phyloP scores from a whole-genome alignment of 768 basidiomycete genomes.

The Rhizopogon vinicolor region DNA sequence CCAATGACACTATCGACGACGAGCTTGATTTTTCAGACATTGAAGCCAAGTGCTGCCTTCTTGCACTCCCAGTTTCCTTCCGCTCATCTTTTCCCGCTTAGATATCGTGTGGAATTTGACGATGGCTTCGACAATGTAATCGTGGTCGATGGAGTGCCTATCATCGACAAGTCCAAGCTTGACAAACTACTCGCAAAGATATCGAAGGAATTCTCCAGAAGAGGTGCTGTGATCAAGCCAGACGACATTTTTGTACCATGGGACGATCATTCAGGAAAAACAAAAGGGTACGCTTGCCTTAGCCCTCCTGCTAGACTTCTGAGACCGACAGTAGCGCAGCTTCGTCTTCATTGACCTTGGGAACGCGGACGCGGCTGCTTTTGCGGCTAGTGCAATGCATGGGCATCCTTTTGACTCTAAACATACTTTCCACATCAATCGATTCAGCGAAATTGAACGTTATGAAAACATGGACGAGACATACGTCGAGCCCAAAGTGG shows the following conservation, averaged over 20 bases:
- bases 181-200: conserved; percentile 80
- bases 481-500: conserved; percentile 68
- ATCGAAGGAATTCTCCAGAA: conserved; percentile 77
- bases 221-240: conserved; percentile 70
- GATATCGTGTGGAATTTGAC: conserved; percentile 82
- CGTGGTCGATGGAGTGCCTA: conserved; percentile 88
- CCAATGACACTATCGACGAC: conserved; percentile 43
- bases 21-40: conserved; percentile 87
- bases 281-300: conserved; percentile 72
- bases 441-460: conserved; percentile 85
- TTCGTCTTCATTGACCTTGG: conserved; percentile 82
- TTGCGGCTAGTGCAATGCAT: conserved; percentile 64
- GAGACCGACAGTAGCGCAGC: conserved; percentile 32
- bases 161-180: conserved; percentile 82
- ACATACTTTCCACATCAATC: conserved; percentile 81
- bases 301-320: neutral
- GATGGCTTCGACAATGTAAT: conserved; percentile 88
- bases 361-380: conserved; percentile 62
- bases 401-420: conserved; percentile 83
- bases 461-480: conserved; percentile 74
- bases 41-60: conserved; percentile 64
- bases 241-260: conserved; percentile 86
- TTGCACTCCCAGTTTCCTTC: neutral
- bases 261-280: conserved; percentile 77
- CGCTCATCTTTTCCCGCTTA: conserved; percentile 25